Percentiles rank a stretch among this genome's conserved stretches.
Conservation (phyloP, 805 yeast species). For the Cephaloascus albidus region DNA sequence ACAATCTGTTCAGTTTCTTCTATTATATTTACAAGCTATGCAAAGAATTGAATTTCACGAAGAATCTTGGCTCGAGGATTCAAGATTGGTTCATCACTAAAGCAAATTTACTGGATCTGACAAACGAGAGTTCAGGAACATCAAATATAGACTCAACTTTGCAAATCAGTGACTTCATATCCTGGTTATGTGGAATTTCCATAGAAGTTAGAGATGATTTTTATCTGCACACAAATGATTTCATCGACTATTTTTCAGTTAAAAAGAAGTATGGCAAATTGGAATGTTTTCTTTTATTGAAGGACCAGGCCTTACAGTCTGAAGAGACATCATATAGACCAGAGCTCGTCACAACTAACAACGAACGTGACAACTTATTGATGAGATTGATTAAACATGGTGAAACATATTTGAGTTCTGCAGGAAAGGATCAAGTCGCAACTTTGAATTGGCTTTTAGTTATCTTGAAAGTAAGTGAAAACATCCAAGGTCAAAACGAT, state of each 20-base stretch:
- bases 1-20: conserved; percentile 50
- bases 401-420: not conserved
- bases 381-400: not conserved
- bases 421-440: not conserved
- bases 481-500: not conserved
- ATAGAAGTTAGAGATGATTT: not conserved
- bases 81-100: conserved; percentile 43
- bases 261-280: not conserved
- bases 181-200: conserved; percentile 31
- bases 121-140: conserved; percentile 3
- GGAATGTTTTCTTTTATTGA: not conserved
- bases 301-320: not conserved
- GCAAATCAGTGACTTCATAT: conserved; percentile 21
- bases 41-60: conserved; percentile 18
- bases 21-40: conserved; percentile 25
- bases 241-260: too few species aligned
- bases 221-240: too few species aligned
- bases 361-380: not conserved
- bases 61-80: conserved; percentile 20
- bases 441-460: not conserved
- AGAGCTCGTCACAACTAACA: not conserved
- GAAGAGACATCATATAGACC: not conserved
- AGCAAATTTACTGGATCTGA: conserved; percentile 22
- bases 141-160: conserved; percentile 1
- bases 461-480: not conserved